These are phyloP conservation scores for Rhodotorula glutinis DNA, from an alignment of 1,284 basidiomycete species.

Conservation along the genomic window DNA sequence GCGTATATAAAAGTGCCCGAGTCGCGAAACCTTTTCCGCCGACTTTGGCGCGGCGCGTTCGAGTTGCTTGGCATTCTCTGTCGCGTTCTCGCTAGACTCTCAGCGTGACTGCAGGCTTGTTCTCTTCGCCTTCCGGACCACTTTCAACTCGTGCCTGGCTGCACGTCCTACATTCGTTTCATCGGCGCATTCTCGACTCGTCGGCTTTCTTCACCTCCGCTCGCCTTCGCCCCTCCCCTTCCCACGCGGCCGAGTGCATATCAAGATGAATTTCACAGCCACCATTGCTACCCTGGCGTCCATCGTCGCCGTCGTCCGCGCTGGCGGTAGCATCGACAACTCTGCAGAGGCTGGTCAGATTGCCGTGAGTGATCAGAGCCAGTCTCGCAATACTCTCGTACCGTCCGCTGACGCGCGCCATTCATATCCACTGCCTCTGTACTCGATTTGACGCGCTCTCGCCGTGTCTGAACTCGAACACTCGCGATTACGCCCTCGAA, in stretches of 20 bases:
- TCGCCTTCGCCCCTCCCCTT: background rate
- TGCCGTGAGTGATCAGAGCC: slow-evolving; percentile 10
- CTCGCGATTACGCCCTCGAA: too few relatives aligned
- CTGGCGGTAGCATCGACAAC: slow-evolving; percentile 32
- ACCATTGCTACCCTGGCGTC: slow-evolving; percentile 8
- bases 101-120: too few relatives aligned
- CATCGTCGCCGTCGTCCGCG: slow-evolving; percentile 11
- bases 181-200: too few relatives aligned
- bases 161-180: background rate
- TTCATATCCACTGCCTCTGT: background rate
- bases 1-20: too few relatives aligned
- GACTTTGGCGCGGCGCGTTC: too few relatives aligned
- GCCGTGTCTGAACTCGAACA: too few relatives aligned
- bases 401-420: background rate
- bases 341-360: slow-evolving; percentile 9
- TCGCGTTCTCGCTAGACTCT: too few relatives aligned
- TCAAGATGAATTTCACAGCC: slow-evolving; percentile 10
- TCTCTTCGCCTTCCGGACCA: too few relatives aligned
- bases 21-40: too few relatives aligned
- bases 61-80: too few relatives aligned
- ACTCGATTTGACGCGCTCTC: background rate
- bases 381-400: too few relatives aligned
- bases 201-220: background rate
- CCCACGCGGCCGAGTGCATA: background rate
- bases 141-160: background rate